phyloP scores from a whole-genome alignment of 768 basidiomycete species.

The Tulasnella sp. region DNA sequence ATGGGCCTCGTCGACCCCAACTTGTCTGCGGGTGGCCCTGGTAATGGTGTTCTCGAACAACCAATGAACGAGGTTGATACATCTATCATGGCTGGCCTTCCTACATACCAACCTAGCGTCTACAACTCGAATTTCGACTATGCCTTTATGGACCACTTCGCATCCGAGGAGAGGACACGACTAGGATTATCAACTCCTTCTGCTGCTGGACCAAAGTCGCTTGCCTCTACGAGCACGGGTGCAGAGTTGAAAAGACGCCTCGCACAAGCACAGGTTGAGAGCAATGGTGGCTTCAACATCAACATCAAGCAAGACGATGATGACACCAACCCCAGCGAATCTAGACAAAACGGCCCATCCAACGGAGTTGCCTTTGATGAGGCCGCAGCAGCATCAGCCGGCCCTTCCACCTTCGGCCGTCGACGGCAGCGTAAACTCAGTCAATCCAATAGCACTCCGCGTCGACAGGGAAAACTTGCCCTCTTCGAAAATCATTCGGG shows the following conservation, averaged over 20 bases:
- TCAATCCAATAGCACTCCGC: slow-evolving; percentile 60
- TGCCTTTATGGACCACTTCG: slow-evolving; percentile 62
- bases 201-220: neutral
- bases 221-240: slow-evolving; percentile 7
- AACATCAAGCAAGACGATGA: neutral
- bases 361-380: neutral
- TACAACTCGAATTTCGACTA: slow-evolving; percentile 58
- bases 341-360: neutral
- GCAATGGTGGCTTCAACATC: slow-evolving; percentile 3
- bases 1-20: neutral
- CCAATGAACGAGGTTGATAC: slow-evolving; percentile 23
- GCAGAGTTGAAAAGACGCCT: slow-evolving; percentile 10
- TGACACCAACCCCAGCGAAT: no score
- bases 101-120: slow-evolving; percentile 55
- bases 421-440: slow-evolving; percentile 78
- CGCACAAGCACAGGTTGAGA: neutral
- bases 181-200: slow-evolving; percentile 46
- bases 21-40: neutral
- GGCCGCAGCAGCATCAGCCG: neutral
- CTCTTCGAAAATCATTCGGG: slow-evolving; percentile 59
- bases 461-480: slow-evolving; percentile 67
- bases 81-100: slow-evolving; percentile 36
- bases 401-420: slow-evolving; percentile 25
- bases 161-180: slow-evolving; percentile 50
- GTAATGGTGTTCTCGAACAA: neutral